Evolutionary conservation across 2,329 filamentous ascomycete species (phyloP), one percentile per base, ranked within the genome.

Genomic region (Fusarium globosum): DNA sequence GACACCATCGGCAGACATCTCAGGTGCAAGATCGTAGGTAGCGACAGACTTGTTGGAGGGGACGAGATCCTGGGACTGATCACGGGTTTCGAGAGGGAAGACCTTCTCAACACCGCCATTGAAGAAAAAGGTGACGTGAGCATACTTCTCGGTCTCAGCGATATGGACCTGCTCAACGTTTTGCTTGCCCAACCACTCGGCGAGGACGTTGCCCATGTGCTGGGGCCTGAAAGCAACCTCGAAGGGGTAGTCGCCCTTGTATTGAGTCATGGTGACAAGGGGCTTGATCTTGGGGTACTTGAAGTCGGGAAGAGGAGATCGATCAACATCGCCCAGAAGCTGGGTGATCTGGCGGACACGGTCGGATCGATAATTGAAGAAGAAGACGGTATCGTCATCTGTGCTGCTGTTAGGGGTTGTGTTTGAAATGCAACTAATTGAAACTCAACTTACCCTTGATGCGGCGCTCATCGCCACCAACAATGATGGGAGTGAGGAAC

Each of bases 351-450:
- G 96, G 78, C 96, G 94, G 60, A 96, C 96, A 83, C 96, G 95
- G 83, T 99, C 96, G 65, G 96, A 98, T 80, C 96, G 94, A 89
- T 99, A 99, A 91, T 99, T 99, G 93, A 99, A 99, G 91, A 98
- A 98, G 90, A 98, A 98, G 79, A 98, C 89, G 61, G 94, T 96
- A 81, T 99, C 96, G 76, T 93, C 89, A 81, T 98, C 95, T 95
- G n/a, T 30, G 14, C 21, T 20, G 3, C 49, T 41, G 52, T 75
- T 60, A 75, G 66, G 39, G 18, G 23, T 18, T 21, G 36, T 23
- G 13, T n/a, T n/a, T 49, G n/a, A 15, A 48, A 23, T 30, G 28
- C 5, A 39, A n/a, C 14, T 1, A 28, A 46, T 46, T 43, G 21
- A 9, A n/a, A 75, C 21, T 10, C 20, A n/a, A 36, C 86, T 77